phyloP scores from a whole-genome alignment of 2,329 filamentous ascomycete genomes.

The Monosporascus sp. region DNA sequence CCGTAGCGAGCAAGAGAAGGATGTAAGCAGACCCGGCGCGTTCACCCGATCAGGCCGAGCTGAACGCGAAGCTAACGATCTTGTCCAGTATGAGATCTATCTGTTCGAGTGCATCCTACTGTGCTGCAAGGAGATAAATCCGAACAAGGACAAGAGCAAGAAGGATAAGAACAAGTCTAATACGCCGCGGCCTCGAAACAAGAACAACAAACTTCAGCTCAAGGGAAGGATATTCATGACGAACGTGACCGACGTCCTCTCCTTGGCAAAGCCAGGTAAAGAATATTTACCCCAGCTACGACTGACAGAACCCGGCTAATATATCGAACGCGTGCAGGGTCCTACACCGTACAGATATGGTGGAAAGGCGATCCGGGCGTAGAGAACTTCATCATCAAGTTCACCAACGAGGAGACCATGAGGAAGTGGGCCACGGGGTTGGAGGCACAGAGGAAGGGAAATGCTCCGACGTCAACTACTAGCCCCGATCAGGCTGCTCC shows the following conservation, averaged over 20 bases:
- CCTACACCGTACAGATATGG: constrained; percentile 94
- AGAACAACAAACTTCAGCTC: constrained; percentile 79
- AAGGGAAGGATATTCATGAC: constrained; percentile 99
- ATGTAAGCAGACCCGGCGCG: constrained; percentile 49
- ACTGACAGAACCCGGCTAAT: constrained; percentile 6
- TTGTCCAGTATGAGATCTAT: constrained; percentile 83
- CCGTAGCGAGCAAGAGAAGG: constrained; percentile 85
- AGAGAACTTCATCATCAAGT: constrained; percentile 94
- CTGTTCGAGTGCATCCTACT: constrained; percentile 93
- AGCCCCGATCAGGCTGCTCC: constrained; percentile 51
- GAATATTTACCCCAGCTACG: constrained; percentile 6
- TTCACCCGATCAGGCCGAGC: constrained; percentile 11
- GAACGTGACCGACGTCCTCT: constrained; percentile 93
- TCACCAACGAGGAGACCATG: constrained; percentile 85
- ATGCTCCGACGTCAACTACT: constrained; percentile 42
- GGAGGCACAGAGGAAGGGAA: constrained; percentile 67
- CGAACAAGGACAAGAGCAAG: constrained; percentile 78
- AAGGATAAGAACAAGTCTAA: constrained; percentile 57
- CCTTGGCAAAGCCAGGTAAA: constrained; percentile 79
- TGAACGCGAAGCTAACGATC: constrained; percentile 13
- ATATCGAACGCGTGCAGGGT: constrained; percentile 48
- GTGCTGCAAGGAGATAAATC: constrained; percentile 91
- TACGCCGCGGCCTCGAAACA: constrained; percentile 53
- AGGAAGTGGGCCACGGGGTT: constrained; percentile 85
- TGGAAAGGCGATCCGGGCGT: constrained; percentile 97